Evolutionary conservation across 805 yeast genomes (phyloP).

Genomic region (Starmera quercuum): DNA sequence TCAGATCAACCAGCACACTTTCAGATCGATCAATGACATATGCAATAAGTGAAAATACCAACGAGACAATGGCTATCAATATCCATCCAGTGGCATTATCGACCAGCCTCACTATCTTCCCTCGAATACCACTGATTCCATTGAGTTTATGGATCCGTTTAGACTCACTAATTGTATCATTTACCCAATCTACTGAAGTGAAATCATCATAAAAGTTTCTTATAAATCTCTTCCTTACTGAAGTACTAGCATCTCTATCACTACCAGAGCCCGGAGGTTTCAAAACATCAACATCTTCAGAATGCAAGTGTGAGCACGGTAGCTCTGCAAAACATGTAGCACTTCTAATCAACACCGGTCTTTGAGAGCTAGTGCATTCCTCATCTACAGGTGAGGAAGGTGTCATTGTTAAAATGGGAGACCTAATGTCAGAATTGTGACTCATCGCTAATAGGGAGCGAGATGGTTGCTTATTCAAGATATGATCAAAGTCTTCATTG

Average conservation of each 20-base stretch:
- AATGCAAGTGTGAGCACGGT: no score
- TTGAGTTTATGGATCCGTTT: slow-evolving; percentile 30
- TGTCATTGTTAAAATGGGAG: background rate
- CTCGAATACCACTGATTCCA: slow-evolving; percentile 25
- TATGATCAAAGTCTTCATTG: background rate
- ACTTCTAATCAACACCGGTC: no score
- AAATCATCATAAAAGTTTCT: slow-evolving; percentile 48
- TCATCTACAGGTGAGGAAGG: no score
- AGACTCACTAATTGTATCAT: slow-evolving; percentile 38
- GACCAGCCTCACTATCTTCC: slow-evolving; percentile 21
- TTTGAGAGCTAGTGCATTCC: no score
- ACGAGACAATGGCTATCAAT: slow-evolving; percentile 37
- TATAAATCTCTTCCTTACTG: no score
- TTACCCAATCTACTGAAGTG: slow-evolving; percentile 55
- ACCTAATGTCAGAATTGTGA: background rate
- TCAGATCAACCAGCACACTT: slow-evolving; percentile 38
- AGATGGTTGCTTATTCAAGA: background rate
- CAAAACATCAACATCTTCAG: no score
- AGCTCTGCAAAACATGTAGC: no score
- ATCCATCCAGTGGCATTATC: slow-evolving; percentile 42
- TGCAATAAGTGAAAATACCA: slow-evolving; percentile 41
- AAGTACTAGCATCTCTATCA: no score
- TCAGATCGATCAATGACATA: slow-evolving; percentile 41
- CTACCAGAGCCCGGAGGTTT: no score
- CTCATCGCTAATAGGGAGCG: background rate